A percentile compares a stretch with the other conserved stretches of the same genome.
These are phyloP conservation scores for Blakeslea trispora DNA, from an alignment of 371 early-diverging fungal species.

Conservation along the genomic window DNA sequence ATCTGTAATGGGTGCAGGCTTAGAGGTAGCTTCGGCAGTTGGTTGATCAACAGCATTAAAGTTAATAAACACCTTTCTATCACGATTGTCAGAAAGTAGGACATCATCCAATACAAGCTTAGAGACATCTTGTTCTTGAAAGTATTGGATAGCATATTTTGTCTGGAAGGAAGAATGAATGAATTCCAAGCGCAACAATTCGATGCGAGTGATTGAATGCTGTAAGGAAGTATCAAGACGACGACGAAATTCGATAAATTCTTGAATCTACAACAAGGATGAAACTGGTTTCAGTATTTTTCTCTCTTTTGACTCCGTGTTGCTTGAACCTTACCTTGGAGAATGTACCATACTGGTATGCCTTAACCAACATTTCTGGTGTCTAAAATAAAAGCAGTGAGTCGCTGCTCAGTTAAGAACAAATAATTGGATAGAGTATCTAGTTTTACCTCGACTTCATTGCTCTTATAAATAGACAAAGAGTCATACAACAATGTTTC, in stretches of 20 bases:
- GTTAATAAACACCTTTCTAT: conserved; percentile 60
- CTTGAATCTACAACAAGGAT: conserved; percentile 73
- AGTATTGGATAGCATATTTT: conserved; percentile 55
- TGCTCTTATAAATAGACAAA: conserved; percentile 75
- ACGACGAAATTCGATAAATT: conserved; percentile 81
- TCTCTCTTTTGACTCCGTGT: too few species aligned
- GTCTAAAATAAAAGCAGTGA: too few species aligned
- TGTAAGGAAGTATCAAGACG: conserved; percentile 76
- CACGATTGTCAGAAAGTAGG: conserved; percentile 62
- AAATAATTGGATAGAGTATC: too few species aligned
- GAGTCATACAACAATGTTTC: conserved; percentile 56
- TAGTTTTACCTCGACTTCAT: conserved; percentile 62
- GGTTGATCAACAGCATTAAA: conserved; percentile 46
- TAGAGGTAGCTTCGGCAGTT: conserved; percentile 42
- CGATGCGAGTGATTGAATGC: conserved; percentile 59
- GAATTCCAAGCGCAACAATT: conserved; percentile 60
- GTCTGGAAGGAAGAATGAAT: conserved; percentile 55
- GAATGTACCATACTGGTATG: conserved; percentile 83
- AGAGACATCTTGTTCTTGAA: conserved; percentile 58
- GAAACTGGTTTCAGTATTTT: background rate
- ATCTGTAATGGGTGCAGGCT: conserved; percentile 41
- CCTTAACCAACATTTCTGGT: conserved; percentile 85
- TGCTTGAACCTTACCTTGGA: conserved; percentile 86
- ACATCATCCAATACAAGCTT: conserved; percentile 52
- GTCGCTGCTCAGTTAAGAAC: too few species aligned